Evolutionary conservation across 2,329 filamentous ascomycete genomes (phyloP), one percentile per base, ranked within the genome.

Genomic region (Alternaria brassicae): DNA sequence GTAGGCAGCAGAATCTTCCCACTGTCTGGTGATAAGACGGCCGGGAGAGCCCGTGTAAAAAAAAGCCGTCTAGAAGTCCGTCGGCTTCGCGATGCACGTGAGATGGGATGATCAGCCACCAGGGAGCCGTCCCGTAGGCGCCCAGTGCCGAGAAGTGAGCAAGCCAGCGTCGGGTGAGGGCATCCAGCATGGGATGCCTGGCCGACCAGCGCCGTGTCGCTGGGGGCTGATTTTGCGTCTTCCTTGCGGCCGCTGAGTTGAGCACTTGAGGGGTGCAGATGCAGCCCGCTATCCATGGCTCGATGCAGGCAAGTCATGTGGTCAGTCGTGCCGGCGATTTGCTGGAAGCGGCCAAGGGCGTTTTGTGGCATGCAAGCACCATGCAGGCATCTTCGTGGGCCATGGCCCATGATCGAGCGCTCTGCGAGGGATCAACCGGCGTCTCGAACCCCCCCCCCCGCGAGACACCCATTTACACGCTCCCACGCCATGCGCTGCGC

Each of bases 401-500:
- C 64, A 34, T 56, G 66, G 68, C 59, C 62, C 64, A 34, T 58
- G 62, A 69, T 70, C 64, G 66, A 60, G 57, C 41, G 54, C 64
- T 61, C 54, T 53, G 53, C 32, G 55, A 53, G 61, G 42, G 52
- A 61, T 63, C 51, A 65, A 57, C 52, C 63, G 52, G 51, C 44
- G 51, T 58, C 51, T 30, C 54, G 60, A 57, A 55, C 39, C 52
- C n/a, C n/a, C n/a, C n/a, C n/a, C n/a, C n/a, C 56, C 52, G 52
- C 44, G 52, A 51, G 44, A 56, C 56, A 51, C 41, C 60, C 28
- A 53, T 55, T 50, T 37, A 49, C 34, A 49, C 40, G 27, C 61
- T 67, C 65, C 65, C 65, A 67, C 65, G 63, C 65, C 52, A 61
- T 63, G 61, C 60, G 67, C 67, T 68, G 66, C 66, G 67, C 68